Percentiles rank a stretch among this genome's conserved stretches.
These are phyloP conservation scores for Colletotrichum falcatum DNA, from an alignment of 2,329 filamentous ascomycete species.

Conservation along the genomic window DNA sequence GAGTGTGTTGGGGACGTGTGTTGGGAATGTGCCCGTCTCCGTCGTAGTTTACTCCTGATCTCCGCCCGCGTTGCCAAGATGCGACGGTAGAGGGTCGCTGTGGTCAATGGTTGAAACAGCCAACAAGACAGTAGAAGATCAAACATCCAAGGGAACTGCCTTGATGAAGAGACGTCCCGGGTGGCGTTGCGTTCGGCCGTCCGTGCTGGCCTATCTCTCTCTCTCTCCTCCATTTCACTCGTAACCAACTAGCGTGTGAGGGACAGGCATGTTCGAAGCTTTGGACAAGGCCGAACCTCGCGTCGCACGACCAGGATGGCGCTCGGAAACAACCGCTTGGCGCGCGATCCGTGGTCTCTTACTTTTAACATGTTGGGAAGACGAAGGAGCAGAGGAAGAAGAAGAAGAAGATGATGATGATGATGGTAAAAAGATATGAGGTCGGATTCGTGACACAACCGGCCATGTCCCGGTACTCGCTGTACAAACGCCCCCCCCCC, in stretches of 20 bases:
- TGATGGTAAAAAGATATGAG: too few relatives aligned
- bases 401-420: neutral
- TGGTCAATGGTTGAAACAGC: slow-evolving; percentile 36
- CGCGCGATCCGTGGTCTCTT: slow-evolving; percentile 35
- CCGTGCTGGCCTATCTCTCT: neutral
- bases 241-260: neutral
- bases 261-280: slow-evolving; percentile 35
- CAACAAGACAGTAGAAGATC: slow-evolving; percentile 26
- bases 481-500: too few relatives aligned
- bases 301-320: slow-evolving; percentile 38
- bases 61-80: neutral
- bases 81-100: slow-evolving; percentile 15
- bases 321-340: slow-evolving; percentile 40
- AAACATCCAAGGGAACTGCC: slow-evolving; percentile 29
- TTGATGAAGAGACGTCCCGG: slow-evolving; percentile 17
- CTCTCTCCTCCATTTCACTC: neutral
- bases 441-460: neutral
- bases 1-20: neutral
- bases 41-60: neutral
- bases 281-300: slow-evolving; percentile 39
- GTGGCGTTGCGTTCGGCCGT: neutral
- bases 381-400: neutral
- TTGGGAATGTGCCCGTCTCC: neutral
- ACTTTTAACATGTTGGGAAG: neutral
- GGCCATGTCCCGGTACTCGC: neutral